Conservation (phyloP, 768 basidiomycete species). For the Lentinula lateritia region DNA sequence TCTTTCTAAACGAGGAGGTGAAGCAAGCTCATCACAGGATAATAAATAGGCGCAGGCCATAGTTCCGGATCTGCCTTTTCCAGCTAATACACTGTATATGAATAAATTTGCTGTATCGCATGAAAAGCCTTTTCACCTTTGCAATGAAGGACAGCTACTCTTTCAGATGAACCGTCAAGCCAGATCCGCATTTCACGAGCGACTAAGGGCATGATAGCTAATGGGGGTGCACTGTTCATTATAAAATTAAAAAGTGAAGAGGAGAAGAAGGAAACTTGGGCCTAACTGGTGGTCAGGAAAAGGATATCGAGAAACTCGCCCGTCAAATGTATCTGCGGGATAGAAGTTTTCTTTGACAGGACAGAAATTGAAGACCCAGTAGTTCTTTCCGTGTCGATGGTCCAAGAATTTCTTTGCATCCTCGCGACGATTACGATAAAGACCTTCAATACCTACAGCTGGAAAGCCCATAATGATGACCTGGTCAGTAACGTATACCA, state of each 20-base stretch:
- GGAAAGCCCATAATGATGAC: slow-evolving; percentile 85
- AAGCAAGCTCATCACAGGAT: slow-evolving; percentile 42
- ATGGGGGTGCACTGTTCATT: slow-evolving; percentile 60
- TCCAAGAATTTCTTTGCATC: slow-evolving; percentile 76
- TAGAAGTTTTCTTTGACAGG: slow-evolving; percentile 80
- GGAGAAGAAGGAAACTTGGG: not conserved
- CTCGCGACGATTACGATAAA: slow-evolving; percentile 75
- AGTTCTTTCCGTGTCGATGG: slow-evolving; percentile 67
- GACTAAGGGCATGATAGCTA: slow-evolving; percentile 66
- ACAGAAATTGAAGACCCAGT: slow-evolving; percentile 89
- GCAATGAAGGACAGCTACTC: slow-evolving; percentile 81
- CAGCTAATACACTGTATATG: slow-evolving; percentile 38
- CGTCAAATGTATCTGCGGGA: slow-evolving; percentile 58
- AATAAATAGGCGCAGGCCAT: slow-evolving; percentile 82
- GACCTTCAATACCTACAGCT: slow-evolving; percentile 67
- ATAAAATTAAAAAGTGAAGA: not conserved
- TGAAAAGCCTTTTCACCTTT: slow-evolving; percentile 48
- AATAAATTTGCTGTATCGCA: not conserved
- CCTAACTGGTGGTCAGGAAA: slow-evolving; percentile 88
- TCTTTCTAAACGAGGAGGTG: slow-evolving; percentile 40
- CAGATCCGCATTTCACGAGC: slow-evolving; percentile 71
- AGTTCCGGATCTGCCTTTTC: slow-evolving; percentile 83
- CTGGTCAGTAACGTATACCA: slow-evolving; percentile 68
- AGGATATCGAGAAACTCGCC: slow-evolving; percentile 77
- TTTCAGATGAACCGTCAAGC: slow-evolving; percentile 57